Percentiles rank a stretch among this genome's conserved stretches.
Evolutionary conservation across 306 rosid genomes (phyloP).

Genomic region (Quercus agrifolia): DNA sequence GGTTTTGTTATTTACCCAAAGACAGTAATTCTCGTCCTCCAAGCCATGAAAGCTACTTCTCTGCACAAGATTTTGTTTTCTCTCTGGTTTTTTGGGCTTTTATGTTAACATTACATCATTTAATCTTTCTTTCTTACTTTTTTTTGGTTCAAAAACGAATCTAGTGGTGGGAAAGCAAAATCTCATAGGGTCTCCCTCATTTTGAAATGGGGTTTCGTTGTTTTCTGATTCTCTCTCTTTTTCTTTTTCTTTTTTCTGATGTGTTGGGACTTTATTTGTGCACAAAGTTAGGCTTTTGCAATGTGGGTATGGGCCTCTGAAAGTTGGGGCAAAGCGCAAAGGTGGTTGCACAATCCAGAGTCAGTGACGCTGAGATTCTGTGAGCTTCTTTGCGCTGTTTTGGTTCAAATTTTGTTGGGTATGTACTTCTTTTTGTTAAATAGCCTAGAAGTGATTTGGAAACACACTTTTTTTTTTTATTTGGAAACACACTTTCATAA

Average conservation of each 20-base stretch:
- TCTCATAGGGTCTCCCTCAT: not conserved
- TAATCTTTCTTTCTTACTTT: constrained; percentile 10
- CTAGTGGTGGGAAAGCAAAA: constrained; percentile 14
- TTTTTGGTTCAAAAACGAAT: not conserved
- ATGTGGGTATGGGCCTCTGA: not conserved
- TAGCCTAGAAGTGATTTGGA: not conserved
- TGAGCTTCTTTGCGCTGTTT: constrained; percentile 1
- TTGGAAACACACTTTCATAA: not conserved
- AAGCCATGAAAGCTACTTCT: constrained; percentile 52
- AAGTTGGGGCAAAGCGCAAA: constrained; percentile 21
- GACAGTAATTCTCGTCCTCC: constrained; percentile 30
- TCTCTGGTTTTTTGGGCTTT: constrained; percentile 11
- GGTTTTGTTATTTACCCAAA: constrained; percentile 38
- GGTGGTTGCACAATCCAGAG: constrained; percentile 13
- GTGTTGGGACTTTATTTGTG: not conserved
- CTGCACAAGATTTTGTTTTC: constrained; percentile 31
- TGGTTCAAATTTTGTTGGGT: not conserved
- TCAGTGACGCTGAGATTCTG: constrained; percentile 14
- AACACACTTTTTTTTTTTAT: not conserved
- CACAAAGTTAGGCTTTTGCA: constrained; percentile 22
- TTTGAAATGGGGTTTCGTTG: not conserved
- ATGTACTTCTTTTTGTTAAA: constrained; percentile 8
- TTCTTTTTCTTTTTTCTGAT: too few relatives aligned
- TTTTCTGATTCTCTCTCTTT: not conserved
- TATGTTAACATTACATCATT: constrained; percentile 6